Percentiles rank a stretch among this genome's conserved stretches.
Conservation (phyloP, 2,329 filamentous ascomycete species). For the Pseudogymnoascus sp. region DNA sequence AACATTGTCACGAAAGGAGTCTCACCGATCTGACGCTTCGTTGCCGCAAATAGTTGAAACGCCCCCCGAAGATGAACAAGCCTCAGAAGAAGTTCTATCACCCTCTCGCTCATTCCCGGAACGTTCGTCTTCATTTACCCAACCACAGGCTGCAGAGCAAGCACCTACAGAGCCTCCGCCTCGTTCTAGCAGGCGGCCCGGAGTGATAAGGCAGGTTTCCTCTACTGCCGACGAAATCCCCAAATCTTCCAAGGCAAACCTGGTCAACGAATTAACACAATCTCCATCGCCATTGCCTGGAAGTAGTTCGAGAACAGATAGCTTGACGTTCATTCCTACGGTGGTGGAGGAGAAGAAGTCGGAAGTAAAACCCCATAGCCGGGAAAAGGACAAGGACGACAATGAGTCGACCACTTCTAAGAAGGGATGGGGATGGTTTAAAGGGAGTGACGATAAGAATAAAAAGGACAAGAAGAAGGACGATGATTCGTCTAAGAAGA, state of each 20-base stretch:
- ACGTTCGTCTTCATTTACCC: slow-evolving; percentile 47
- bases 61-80: slow-evolving; percentile 40
- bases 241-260: slow-evolving; percentile 17
- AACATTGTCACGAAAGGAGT: neutral
- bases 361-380: slow-evolving; percentile 61
- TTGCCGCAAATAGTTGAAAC: slow-evolving; percentile 62
- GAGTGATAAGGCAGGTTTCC: slow-evolving; percentile 28
- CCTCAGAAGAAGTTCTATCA: slow-evolving; percentile 22
- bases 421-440: slow-evolving; percentile 80
- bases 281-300: slow-evolving; percentile 64
- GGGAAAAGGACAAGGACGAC: slow-evolving; percentile 37
- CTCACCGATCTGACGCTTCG: neutral
- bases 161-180: slow-evolving; percentile 41
- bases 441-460: slow-evolving; percentile 66
- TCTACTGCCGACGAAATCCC: slow-evolving; percentile 21
- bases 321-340: slow-evolving; percentile 73
- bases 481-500: slow-evolving; percentile 55
- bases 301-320: slow-evolving; percentile 65
- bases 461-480: slow-evolving; percentile 60
- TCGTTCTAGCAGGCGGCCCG: slow-evolving; percentile 39
- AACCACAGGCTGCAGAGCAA: slow-evolving; percentile 16
- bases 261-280: slow-evolving; percentile 54
- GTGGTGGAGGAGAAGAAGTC: slow-evolving; percentile 64
- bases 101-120: slow-evolving; percentile 39
- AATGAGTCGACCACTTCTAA: slow-evolving; percentile 60